Evolutionary conservation across 805 yeast species (phyloP).

Genomic region (Wickerhamiella spandovensis): DNA sequence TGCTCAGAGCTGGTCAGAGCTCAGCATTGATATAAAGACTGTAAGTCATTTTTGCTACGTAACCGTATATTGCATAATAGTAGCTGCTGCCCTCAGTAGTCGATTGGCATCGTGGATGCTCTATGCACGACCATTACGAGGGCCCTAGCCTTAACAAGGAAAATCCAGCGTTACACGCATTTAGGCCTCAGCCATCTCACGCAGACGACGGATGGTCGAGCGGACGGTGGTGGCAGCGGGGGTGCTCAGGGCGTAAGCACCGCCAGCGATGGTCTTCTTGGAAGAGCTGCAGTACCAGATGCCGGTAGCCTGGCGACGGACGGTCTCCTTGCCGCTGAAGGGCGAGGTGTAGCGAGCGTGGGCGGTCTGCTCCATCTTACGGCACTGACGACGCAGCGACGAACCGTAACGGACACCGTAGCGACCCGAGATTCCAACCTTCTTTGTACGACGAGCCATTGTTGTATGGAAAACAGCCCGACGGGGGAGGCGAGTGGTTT

Average conservation of each 20-base stretch:
- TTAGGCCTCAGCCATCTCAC: conserved; percentile 99
- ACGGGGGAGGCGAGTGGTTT: background rate
- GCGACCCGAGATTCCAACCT: conserved; percentile 99
- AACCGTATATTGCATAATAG: background rate
- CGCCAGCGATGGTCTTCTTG: conserved; percentile 97
- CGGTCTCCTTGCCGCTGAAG: conserved; percentile 99
- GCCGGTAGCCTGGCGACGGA: conserved; percentile 96
- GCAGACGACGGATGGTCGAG: conserved; percentile 99
- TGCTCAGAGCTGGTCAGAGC: too few species aligned
- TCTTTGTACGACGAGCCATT: conserved; percentile 98
- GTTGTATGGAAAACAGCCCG: conserved; percentile 2
- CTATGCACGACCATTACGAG: background rate
- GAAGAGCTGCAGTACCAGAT: conserved; percentile 97
- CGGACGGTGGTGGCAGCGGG: conserved; percentile 99
- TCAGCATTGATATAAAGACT: too few species aligned
- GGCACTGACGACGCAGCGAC: conserved; percentile 98
- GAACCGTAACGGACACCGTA: conserved; percentile 99
- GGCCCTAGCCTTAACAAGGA: conserved; percentile 5
- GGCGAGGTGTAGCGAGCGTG: conserved; percentile 98
- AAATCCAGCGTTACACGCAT: conserved; percentile 5
- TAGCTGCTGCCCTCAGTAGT: background rate
- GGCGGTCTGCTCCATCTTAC: conserved; percentile 97
- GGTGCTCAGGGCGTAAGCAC: conserved; percentile 97
- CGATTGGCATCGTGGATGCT: background rate
- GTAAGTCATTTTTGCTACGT: background rate